Evolutionary conservation across 176 grass and related monocot genomes (phyloP).

Genomic region (Typha latifolia): DNA sequence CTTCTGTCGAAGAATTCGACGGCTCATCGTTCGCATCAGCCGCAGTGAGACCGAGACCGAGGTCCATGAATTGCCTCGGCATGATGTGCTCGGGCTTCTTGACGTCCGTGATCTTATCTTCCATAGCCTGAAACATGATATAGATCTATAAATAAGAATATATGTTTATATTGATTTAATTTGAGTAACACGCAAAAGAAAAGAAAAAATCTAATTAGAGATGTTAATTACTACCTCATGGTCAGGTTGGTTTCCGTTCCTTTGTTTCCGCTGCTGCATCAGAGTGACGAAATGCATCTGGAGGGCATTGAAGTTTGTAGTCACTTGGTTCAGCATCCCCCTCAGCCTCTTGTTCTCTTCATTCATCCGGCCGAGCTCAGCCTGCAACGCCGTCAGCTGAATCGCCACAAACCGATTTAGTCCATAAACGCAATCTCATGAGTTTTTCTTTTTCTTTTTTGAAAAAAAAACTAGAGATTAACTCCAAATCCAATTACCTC

Average conservation of each 20-base stretch:
- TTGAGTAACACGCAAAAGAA: too few species aligned
- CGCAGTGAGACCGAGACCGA: constrained; percentile 11
- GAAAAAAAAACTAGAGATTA: too few species aligned
- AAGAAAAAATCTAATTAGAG: background rate
- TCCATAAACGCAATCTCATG: too few species aligned
- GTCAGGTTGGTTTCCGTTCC: constrained; percentile 1
- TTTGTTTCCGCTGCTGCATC: constrained; percentile 44
- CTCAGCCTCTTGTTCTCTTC: constrained; percentile 85
- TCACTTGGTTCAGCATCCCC: constrained; percentile 68
- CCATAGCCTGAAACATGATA: constrained; percentile 1
- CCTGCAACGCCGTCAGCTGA: constrained; percentile 55
- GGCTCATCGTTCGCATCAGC: constrained; percentile 20
- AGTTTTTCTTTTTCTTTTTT: too few species aligned
- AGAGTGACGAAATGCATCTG: constrained; percentile 68
- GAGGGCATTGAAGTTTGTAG: constrained; percentile 61
- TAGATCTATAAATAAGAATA: too few species aligned
- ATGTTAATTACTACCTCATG: constrained; percentile 9
- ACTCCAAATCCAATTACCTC: constrained; percentile 28
- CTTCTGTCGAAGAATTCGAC: constrained; percentile 78
- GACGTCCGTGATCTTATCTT: constrained; percentile 7
- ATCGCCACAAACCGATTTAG: background rate
- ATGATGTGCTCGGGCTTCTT: constrained; percentile 18
- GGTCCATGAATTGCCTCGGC: constrained; percentile 57
- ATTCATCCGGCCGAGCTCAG: constrained; percentile 63
- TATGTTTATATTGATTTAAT: too few species aligned